Evolutionary conservation across 2,329 filamentous ascomycete species (phyloP), one percentile per base, ranked within the genome.

Genomic region (Penicillium crustosum): DNA sequence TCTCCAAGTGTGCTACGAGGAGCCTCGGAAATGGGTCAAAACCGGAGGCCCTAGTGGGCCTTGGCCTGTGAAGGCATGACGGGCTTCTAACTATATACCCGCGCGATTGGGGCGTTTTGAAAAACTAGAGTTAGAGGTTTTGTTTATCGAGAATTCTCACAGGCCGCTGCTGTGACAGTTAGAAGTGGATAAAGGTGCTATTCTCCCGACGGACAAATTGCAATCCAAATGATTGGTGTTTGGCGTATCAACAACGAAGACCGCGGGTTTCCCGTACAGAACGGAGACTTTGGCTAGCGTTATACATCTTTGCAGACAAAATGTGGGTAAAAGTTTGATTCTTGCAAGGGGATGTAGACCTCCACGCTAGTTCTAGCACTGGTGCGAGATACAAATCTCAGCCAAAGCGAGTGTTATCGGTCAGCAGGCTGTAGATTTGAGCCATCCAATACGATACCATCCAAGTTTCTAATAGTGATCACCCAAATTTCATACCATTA

Each of bases 381-480:
- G 66, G 63, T 13, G 66, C 64, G 13, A 68, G 61, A 29, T 68
- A 67, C 12, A 68, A 44, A 27, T 68, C 63, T 6, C 61, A 38
- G 1, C 64, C 66, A 4, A 68, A 12, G 19, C 7, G 25, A 12
- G 23, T 33, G 4, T 6, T 54, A 17, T 45, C 13, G 19, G 17
- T 19, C 25, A 21, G 19, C 19, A 35, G 15, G 19, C 6, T 33
- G 3, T 31, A 21, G 35, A 3, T 9, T 8, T n/a, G 15, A 9
- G 33, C 43, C 27, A 49, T 49, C 49, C 6, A 49, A 23, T 4
- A 6, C 10, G 35, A 42, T 13, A 15, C 6, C 27, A 6, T 42
- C 6, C 15, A 21, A 2, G 2, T 27, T 13, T 48, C 23, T 51
- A 49, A 58, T 58, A 49, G 56, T 27, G 59, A 60, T 62, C 59